These are phyloP conservation scores for Exserohilum rostratum DNA, from an alignment of 2,329 filamentous ascomycete species.

Conservation along the genomic window DNA sequence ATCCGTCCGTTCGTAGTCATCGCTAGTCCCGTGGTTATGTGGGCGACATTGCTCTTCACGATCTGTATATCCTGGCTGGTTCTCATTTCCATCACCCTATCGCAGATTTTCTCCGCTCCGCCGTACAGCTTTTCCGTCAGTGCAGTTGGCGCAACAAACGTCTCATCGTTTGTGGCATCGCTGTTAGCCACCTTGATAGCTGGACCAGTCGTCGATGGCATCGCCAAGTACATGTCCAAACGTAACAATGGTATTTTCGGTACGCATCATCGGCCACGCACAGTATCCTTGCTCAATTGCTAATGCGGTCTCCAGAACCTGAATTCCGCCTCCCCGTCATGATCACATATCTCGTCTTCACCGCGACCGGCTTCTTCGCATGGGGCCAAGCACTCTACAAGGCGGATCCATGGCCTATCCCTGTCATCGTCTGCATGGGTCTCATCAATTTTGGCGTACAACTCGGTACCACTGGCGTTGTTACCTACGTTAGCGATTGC, in stretches of 20 bases:
- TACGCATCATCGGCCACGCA: conserved; percentile 7
- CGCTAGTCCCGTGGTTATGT: conserved; percentile 27
- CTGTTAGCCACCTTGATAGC: conserved; percentile 26
- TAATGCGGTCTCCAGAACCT: conserved; percentile 20
- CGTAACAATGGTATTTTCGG: conserved; percentile 31
- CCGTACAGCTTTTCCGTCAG: conserved; percentile 34
- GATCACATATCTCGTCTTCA: conserved; percentile 29
- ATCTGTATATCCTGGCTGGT: conserved; percentile 38
- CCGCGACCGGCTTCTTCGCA: conserved; percentile 32
- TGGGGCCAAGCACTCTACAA: conserved; percentile 29
- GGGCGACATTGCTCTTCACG: conserved; percentile 33
- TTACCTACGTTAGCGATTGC: conserved; percentile 32
- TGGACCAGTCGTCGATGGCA: conserved; percentile 27
- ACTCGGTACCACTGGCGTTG: conserved; percentile 28
- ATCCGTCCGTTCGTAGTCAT: conserved; percentile 28
- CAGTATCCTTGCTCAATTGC: not conserved
- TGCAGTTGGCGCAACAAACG: conserved; percentile 29
- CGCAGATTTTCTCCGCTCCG: conserved; percentile 34
- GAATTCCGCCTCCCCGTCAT: conserved; percentile 36
- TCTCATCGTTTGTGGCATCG: conserved; percentile 33
- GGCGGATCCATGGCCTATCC: conserved; percentile 30
- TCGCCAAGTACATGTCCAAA: conserved; percentile 31
- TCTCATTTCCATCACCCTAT: conserved; percentile 32
- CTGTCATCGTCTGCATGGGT: conserved; percentile 35
- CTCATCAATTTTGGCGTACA: conserved; percentile 35